Conservation (phyloP, 2,329 filamentous ascomycete species). For the Corynespora cassiicola region DNA sequence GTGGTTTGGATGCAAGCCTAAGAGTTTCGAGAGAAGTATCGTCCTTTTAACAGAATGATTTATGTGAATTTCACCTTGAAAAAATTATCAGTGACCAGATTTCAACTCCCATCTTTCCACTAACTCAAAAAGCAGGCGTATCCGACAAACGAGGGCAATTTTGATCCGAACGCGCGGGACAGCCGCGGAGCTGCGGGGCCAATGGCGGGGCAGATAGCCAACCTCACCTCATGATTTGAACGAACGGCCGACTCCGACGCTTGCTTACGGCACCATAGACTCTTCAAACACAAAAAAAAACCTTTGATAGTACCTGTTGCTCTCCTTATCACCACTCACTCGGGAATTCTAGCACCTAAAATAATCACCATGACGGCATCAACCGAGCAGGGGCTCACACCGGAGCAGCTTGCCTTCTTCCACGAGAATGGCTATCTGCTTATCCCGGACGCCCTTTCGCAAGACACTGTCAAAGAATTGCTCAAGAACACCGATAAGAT, state of each 20-base stretch:
- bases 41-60: no score
- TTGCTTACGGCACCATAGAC: slow-evolving; percentile 2
- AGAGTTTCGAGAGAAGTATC: no score
- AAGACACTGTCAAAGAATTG: slow-evolving; percentile 69
- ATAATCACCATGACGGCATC: slow-evolving; percentile 21
- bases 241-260: slow-evolving; percentile 12
- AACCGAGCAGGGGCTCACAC: slow-evolving; percentile 64
- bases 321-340: neutral
- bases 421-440: slow-evolving; percentile 87
- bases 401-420: slow-evolving; percentile 75
- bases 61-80: no score
- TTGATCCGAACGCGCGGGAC: no score
- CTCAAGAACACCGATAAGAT: slow-evolving; percentile 77
- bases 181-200: slow-evolving; percentile 12
- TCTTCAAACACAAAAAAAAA: no score
- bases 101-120: no score
- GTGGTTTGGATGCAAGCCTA: no score
- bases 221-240: slow-evolving; percentile 4
- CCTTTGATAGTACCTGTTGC: neutral
- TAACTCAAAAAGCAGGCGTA: no score
- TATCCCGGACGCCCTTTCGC: slow-evolving; percentile 76
- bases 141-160: no score
- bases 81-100: no score
- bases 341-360: neutral
- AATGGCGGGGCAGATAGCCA: slow-evolving; percentile 14